Percentiles rank a stretch among this genome's conserved stretches.
Conservation (phyloP, 805 yeast species). For the Candida sithepensis region DNA sequence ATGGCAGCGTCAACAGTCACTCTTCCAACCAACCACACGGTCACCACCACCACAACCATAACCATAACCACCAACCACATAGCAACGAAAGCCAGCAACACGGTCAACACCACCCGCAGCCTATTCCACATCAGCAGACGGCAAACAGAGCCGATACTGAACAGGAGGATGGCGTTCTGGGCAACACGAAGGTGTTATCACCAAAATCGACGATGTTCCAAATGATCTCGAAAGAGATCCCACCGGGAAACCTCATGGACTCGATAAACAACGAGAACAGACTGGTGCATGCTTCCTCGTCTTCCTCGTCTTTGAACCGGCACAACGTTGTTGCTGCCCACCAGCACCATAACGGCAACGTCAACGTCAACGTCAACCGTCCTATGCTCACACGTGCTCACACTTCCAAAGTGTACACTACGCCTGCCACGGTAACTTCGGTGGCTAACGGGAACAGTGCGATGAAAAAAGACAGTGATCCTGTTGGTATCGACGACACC, state of each 20-base stretch:
- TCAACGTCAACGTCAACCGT: too few relatives aligned
- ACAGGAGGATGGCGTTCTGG: constrained; percentile 1
- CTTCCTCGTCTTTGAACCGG: background rate
- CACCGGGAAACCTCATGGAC: constrained; percentile 28
- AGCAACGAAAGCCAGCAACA: too few relatives aligned
- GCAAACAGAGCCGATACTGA: background rate
- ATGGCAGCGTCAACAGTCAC: constrained; percentile 1
- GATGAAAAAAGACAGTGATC: too few relatives aligned
- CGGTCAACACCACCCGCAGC: too few relatives aligned
- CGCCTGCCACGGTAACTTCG: background rate
- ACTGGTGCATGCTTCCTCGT: constrained; percentile 16
- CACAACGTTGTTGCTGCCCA: too few relatives aligned
- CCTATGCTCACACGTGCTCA: background rate
- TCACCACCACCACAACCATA: constrained; percentile 1
- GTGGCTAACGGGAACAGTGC: background rate
- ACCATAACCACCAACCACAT: background rate
- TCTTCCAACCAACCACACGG: constrained; percentile 4
- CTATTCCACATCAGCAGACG: background rate
- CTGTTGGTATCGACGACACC: constrained; percentile 2
- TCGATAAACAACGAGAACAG: constrained; percentile 29
- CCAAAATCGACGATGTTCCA: constrained; percentile 16
- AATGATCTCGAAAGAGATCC: constrained; percentile 27
- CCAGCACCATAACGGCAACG: too few relatives aligned
- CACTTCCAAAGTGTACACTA: background rate
- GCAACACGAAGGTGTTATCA: constrained; percentile 5